Conservation (phyloP, 768 basidiomycete genomes). For the Tricholoma sp. region DNA sequence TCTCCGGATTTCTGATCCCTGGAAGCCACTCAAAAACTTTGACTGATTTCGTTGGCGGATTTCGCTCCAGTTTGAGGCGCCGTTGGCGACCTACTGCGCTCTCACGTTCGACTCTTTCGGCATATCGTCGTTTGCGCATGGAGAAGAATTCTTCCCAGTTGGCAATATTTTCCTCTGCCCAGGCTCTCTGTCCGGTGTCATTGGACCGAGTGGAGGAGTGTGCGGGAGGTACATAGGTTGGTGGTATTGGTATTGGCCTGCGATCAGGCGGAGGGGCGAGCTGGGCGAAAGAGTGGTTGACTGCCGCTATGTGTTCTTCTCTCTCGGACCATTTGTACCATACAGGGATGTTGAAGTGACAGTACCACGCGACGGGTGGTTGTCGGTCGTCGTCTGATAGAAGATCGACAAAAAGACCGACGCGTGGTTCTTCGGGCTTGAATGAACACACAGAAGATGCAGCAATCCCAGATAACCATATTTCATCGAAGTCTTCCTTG, state of each 20-base stretch:
- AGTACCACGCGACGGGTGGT: background rate
- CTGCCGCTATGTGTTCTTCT: background rate
- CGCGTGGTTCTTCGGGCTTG: background rate
- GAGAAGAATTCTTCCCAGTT: background rate
- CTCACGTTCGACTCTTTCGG: background rate
- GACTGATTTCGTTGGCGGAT: slow-evolving; percentile 1
- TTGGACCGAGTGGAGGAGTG: background rate
- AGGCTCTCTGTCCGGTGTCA: background rate
- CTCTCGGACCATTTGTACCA: slow-evolving; percentile 7
- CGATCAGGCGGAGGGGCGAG: background rate
- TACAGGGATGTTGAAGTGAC: slow-evolving; percentile 2
- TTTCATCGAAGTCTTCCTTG: background rate
- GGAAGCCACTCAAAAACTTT: slow-evolving; percentile 7
- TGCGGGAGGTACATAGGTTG: background rate
- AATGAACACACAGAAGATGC: slow-evolving; percentile 2
- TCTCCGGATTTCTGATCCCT: background rate
- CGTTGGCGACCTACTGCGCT: background rate
- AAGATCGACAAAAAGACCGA: background rate
- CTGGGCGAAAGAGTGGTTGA: background rate
- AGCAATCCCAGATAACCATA: background rate
- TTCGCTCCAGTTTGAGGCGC: background rate
- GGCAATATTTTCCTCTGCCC: background rate
- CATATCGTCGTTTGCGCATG: background rate
- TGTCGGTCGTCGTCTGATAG: background rate
- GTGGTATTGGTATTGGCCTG: background rate